Conservation (phyloP, 2,329 filamentous ascomycete genomes). For the Ceratocystis destructans region DNA sequence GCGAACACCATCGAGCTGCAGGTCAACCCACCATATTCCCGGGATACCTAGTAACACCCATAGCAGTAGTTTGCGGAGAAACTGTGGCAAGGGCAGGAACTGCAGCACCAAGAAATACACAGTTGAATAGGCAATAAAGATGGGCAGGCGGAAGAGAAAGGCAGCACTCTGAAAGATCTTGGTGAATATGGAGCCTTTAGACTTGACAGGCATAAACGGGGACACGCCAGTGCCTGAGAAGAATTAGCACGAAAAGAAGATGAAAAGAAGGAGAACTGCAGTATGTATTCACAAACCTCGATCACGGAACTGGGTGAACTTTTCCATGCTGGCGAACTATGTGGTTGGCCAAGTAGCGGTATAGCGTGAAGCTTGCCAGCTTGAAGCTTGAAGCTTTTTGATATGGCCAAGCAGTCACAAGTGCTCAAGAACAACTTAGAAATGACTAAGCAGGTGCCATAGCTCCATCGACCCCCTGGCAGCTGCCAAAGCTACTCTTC, state of each 20-base stretch:
- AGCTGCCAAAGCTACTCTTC: neutral
- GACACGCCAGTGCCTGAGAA: conserved; percentile 81
- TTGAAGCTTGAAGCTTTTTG: neutral
- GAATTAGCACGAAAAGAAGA: neutral
- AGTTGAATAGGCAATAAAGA: conserved; percentile 54
- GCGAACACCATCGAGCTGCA: conserved; percentile 95
- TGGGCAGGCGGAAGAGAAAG: conserved; percentile 66
- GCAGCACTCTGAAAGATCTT: conserved; percentile 54
- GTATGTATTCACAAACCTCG: conserved; percentile 44
- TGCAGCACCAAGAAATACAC: conserved; percentile 72
- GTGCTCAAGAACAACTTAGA: neutral
- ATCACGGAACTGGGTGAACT: conserved; percentile 85
- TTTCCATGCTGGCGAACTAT: conserved; percentile 57
- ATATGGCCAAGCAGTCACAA: neutral
- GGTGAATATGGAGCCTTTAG: conserved; percentile 44
- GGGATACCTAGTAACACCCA: conserved; percentile 81
- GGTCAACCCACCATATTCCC: conserved; percentile 94
- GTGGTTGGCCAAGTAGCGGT: neutral
- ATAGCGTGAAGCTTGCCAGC: neutral
- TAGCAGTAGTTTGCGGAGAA: conserved; percentile 65
- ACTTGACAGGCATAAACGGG: conserved; percentile 75
- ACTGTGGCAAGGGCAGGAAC: conserved; percentile 53
- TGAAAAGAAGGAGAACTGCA: neutral
- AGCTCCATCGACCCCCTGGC: neutral
- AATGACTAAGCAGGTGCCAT: neutral